Evolutionary conservation across 345 rosid genomes (phyloP), one percentile per base, ranked within the genome.

Genomic region (Camelina hispida): DNA sequence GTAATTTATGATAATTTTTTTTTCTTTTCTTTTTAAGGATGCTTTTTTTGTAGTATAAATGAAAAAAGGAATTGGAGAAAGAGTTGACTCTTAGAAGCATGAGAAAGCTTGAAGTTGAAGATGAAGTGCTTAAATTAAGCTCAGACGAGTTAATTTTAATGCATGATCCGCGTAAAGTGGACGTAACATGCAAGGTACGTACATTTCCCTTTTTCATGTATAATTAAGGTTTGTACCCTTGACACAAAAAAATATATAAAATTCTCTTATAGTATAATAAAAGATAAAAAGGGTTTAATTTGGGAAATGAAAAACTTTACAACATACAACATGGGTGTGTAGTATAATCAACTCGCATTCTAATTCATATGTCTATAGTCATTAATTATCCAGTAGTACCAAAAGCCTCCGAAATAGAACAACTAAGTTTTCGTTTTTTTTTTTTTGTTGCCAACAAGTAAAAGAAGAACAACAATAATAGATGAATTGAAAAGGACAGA

Each of bases 101-200:
- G 52, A 16, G 74, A 62, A 69, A 69, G 64, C 57, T 76, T 68
- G 68, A 48, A 67, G 68, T 67, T 51, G 79, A 75, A 51, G 47
- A 67, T 44, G 72, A 74, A 56, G 11, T 11, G 56, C 5, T 65
- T 74, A 18, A 30, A 73, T 54, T 30, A 73, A 62, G 54, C 54
- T 6, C 53, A 38, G 16, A 55, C 28, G 58, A 65, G 65, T 68
- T 58, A 7, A 37, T 67, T 66, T 67, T 75, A 75, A 68, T 38
- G 68, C 68, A 75, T 75, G 63, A 50, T 67, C 73, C 79, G 79
- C 56, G 47, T 68, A 30, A 50, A 51, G 25, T 60, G 73, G 68
- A 60, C 54, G 58, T 76, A 69, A 62, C 79, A 76, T 76, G 80
- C 71, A 62, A n/a, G 34, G 65, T 61, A 51, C 64, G 74, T 76